Base-by-base conservation (phyloP, 1,284 basidiomycete genomes). In the Fomitopsis palustris region DNA sequence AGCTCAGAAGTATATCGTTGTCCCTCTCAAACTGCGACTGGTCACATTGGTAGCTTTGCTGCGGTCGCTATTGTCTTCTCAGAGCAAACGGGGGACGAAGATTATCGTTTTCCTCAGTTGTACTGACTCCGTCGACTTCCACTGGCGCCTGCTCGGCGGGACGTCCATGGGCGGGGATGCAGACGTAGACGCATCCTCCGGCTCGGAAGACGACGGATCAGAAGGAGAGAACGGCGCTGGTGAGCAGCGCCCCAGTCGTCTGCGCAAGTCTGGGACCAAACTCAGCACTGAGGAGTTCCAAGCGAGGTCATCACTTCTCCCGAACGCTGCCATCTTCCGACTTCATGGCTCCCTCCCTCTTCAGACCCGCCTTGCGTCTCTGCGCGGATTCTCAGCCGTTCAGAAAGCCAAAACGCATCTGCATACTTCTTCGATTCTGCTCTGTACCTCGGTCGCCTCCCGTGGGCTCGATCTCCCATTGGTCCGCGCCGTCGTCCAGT, bases 111-210 rank as follows among this genome's bases (percentile, higher is more conserved):
- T 99, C 75, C 78, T 99, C 61, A 95, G 91, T 67, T 98, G 95
- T 67, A 99, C 95, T 2, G 96, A 98, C 73, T 94, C 95, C 1
- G 97, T 99, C 35, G 96, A 99, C 73, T 98, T 95, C 70, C 95
- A 98, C 72, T 99, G 93, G 92, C 83, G 83, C 52, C 79, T 98
- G n/a, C 76, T 99, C 0, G 92, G 90, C 1, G 85, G 87, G 1
- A 81, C 92, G 21, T 73, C 75, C 9, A 96, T 98, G 93, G 84
- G 81, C 10, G 78, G 67, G 12, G 73, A 61, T 5, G 41, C 49
- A 1, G 64, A 19, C 0, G 47, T 3, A 62, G 67, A 47, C 25
- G 43, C 5, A 14, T 45, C 43, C 19, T 25, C 16, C 67, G 71
- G 37, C 1, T 75, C 74, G 4, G 39, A 66, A 8, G 73, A 59